These are phyloP conservation scores for Flaveria linearis DNA, from an alignment of 129 eudicot genomes.

Conservation along the genomic window DNA sequence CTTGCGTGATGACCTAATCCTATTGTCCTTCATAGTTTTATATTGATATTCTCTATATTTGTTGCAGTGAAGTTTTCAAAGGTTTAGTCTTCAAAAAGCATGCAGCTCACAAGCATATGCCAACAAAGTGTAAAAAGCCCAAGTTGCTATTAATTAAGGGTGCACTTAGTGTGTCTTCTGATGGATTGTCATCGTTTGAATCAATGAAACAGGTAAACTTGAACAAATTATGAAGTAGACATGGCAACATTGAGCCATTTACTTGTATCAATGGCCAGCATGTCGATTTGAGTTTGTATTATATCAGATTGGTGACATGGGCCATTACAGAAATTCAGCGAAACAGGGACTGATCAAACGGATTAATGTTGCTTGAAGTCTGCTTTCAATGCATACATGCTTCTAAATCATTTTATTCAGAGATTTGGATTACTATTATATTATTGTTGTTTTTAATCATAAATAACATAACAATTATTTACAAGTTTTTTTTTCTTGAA, in stretches of 20 bases:
- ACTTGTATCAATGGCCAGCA: not conserved
- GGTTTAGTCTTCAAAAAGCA: conserved; percentile 94
- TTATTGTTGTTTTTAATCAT: not conserved
- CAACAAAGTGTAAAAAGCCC: conserved; percentile 68
- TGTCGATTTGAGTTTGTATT: not conserved
- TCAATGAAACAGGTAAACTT: conserved; percentile 64
- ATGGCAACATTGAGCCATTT: not conserved
- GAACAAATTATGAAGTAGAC: not conserved
- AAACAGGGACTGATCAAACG: not conserved
- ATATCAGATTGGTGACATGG: conserved; percentile 1
- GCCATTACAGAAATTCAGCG: not conserved
- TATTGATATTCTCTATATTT: conserved; percentile 15
- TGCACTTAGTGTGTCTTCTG: conserved; percentile 67
- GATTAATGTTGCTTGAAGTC: not conserved
- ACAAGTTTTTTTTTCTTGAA: not conserved
- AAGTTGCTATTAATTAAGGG: conserved; percentile 77
- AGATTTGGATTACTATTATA: not conserved
- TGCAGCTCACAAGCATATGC: conserved; percentile 98
- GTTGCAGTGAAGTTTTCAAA: conserved; percentile 68
- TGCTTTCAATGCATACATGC: not conserved
- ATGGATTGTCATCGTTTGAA: conserved; percentile 77
- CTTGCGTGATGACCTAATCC: not conserved
- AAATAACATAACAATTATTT: not conserved
- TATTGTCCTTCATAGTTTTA: not conserved
- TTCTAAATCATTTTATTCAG: not conserved